These are phyloP conservation scores for Amanita rubescens DNA, from an alignment of 768 basidiomycete genomes.

Conservation along the genomic window DNA sequence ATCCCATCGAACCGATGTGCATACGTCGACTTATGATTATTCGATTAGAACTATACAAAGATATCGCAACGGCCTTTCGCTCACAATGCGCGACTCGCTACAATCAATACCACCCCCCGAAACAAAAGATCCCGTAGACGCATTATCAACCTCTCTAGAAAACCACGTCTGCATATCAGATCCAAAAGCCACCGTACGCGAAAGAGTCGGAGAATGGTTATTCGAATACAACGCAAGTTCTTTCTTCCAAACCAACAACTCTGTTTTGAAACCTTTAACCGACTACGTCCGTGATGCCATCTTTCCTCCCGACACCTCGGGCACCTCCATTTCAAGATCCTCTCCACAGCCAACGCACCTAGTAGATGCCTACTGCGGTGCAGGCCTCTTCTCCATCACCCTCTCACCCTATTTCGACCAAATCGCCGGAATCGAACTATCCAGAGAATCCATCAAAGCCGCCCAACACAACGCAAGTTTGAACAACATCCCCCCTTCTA, in stretches of 20 bases:
- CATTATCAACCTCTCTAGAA: slow-evolving; percentile 31
- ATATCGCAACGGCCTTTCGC: slow-evolving; percentile 84
- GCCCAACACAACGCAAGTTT: slow-evolving; percentile 61
- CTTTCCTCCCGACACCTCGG: slow-evolving; percentile 28
- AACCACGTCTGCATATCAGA: slow-evolving; percentile 78
- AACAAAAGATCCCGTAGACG: slow-evolving; percentile 23
- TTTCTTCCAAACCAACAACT: slow-evolving; percentile 99
- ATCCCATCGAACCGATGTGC: background rate
- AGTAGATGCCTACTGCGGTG: slow-evolving; percentile 92
- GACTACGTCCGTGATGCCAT: slow-evolving; percentile 75
- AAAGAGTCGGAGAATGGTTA: slow-evolving; percentile 69
- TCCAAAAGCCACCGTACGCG: slow-evolving; percentile 74
- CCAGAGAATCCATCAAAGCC: slow-evolving; percentile 57
- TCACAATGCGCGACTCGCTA: slow-evolving; percentile 83
- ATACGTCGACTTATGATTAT: slow-evolving; percentile 5
- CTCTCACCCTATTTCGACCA: slow-evolving; percentile 66
- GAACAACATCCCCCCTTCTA: slow-evolving; percentile 48
- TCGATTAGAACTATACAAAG: slow-evolving; percentile 60
- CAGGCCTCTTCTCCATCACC: slow-evolving; percentile 80
- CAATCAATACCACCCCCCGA: slow-evolving; percentile 18
- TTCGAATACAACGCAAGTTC: slow-evolving; percentile 85
- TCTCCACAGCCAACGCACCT: slow-evolving; percentile 60
- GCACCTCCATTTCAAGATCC: slow-evolving; percentile 16
- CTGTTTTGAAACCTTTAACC: slow-evolving; percentile 80
- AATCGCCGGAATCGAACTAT: slow-evolving; percentile 89